A percentile compares a stretch with the other conserved stretches of the same genome.
These are phyloP conservation scores for Curvularia sp. DNA, from an alignment of 2,329 filamentous ascomycete genomes.

Conservation along the genomic window DNA sequence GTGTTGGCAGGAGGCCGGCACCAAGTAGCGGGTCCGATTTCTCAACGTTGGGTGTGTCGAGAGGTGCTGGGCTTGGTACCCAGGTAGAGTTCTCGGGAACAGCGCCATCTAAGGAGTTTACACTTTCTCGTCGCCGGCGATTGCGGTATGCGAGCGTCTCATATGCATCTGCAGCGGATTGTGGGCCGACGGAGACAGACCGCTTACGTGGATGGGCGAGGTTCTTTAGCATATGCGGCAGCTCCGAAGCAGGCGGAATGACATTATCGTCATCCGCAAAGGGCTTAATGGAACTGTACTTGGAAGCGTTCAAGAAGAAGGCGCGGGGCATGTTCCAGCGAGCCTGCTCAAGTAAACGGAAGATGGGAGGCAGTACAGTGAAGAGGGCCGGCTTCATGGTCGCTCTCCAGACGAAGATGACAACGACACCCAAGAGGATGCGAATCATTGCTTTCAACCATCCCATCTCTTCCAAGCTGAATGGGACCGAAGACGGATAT, in stretches of 20 bases:
- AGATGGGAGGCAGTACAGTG: constrained; percentile 79
- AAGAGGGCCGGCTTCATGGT: constrained; percentile 85
- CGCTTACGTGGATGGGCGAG: constrained; percentile 82
- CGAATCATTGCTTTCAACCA: constrained; percentile 68
- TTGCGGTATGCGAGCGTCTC: constrained; percentile 93
- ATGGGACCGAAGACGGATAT: constrained; percentile 67
- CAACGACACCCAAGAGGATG: constrained; percentile 78
- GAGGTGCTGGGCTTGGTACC: constrained; percentile 25
- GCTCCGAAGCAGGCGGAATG: constrained; percentile 85
- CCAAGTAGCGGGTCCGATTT: constrained; percentile 47
- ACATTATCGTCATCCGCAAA: constrained; percentile 82
- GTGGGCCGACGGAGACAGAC: constrained; percentile 88
- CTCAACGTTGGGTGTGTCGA: constrained; percentile 46
- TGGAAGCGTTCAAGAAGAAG: constrained; percentile 88
- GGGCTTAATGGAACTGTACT: constrained; percentile 84
- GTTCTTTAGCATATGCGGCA: constrained; percentile 80
- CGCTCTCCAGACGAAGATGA: constrained; percentile 90
- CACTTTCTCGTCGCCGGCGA: constrained; percentile 67
- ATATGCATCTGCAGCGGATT: constrained; percentile 95
- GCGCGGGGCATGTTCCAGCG: constrained; percentile 83
- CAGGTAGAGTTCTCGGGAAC: constrained; percentile 38
- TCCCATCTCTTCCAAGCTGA: constrained; percentile 71
- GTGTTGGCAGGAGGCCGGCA: constrained; percentile 57
- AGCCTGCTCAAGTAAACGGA: constrained; percentile 80
- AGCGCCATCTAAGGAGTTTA: constrained; percentile 52